These are phyloP conservation scores for Trichophyton rubrum DNA, from an alignment of 2,329 filamentous ascomycete species.

Conservation along the genomic window DNA sequence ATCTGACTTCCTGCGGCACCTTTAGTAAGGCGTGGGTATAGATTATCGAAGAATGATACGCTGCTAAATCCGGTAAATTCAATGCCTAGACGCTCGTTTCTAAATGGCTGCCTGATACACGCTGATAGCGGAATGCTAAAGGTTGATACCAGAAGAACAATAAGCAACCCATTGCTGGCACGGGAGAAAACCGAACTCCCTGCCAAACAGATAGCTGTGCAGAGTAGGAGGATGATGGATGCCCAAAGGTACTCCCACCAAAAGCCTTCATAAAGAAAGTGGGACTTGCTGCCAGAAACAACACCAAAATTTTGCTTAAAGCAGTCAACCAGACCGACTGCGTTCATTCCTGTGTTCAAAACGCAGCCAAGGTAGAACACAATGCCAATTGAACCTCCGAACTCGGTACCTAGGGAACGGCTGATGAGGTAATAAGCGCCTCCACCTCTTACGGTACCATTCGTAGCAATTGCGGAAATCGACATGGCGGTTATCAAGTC, in stretches of 20 bases:
- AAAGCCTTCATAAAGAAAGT: conserved; percentile 55
- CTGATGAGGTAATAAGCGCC: conserved; percentile 86
- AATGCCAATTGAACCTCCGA: conserved; percentile 76
- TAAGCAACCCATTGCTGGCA: conserved; percentile 63
- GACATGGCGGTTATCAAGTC: conserved; percentile 77
- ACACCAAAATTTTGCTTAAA: conserved; percentile 61
- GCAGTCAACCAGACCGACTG: conserved; percentile 75
- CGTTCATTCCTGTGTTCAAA: conserved; percentile 76
- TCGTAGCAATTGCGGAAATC: conserved; percentile 77
- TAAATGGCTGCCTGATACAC: conserved; percentile 55
- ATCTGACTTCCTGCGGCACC: conserved; percentile 52
- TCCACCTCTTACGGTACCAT: conserved; percentile 76
- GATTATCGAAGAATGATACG: conserved; percentile 58
- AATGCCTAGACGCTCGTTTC: conserved; percentile 48
- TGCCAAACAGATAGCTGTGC: conserved; percentile 63
- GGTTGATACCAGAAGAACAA: conserved; percentile 59
- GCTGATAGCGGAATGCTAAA: conserved; percentile 75
- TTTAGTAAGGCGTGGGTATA: conserved; percentile 53
- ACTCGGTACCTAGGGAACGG: conserved; percentile 71
- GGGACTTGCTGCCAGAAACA: conserved; percentile 42
- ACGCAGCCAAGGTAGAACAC: conserved; percentile 86
- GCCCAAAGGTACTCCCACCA: conserved; percentile 69
- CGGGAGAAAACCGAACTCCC: conserved; percentile 70
- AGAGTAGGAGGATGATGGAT: conserved; percentile 57
- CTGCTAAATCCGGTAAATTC: conserved; percentile 67